These are phyloP conservation scores for Fusarium duplospermum DNA, from an alignment of 2,329 filamentous ascomycete species.

Conservation along the genomic window DNA sequence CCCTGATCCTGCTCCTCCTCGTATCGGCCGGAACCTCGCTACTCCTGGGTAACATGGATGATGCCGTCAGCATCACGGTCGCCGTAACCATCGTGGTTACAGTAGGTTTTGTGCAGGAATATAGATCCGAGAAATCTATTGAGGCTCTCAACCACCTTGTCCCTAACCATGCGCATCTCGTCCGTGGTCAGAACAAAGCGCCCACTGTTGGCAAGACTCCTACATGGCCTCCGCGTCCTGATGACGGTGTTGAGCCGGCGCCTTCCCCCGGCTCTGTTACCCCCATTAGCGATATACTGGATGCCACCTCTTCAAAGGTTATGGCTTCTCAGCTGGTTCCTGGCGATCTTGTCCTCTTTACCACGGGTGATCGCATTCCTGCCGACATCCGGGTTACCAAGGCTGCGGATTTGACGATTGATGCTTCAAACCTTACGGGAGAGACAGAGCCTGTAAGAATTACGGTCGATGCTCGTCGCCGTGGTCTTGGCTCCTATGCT, in stretches of 20 bases:
- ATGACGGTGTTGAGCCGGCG: conserved; percentile 58
- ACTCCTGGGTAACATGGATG: conserved; percentile 91
- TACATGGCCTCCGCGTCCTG: conserved; percentile 61
- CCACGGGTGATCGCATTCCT: conserved; percentile 94
- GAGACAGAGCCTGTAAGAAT: conserved; percentile 95
- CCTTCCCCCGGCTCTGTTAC: conserved; percentile 62
- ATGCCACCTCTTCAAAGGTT: conserved; percentile 83
- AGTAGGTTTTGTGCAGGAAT: conserved; percentile 97
- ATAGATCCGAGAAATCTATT: conserved; percentile 95
- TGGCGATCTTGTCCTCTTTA: conserved; percentile 92
- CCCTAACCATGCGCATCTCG: conserved; percentile 95
- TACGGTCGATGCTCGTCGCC: conserved; percentile 68
- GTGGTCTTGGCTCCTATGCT: conserved; percentile 44
- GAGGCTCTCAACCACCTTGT: conserved; percentile 94
- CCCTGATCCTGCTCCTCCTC: conserved; percentile 90
- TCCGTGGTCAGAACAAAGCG: conserved; percentile 67
- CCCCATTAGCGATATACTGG: conserved; percentile 71
- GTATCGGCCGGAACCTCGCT: conserved; percentile 90
- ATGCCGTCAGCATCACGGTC: conserved; percentile 94
- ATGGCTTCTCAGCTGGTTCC: conserved; percentile 89
- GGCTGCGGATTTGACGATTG: conserved; percentile 89
- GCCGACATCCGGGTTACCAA: conserved; percentile 95
- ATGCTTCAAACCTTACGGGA: conserved; percentile 95
- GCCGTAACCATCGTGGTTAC: conserved; percentile 97
- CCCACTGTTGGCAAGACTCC: conserved; percentile 50